phyloP scores from a whole-genome alignment of 805 yeast genomes.

The Pachysolen tannophilus region DNA sequence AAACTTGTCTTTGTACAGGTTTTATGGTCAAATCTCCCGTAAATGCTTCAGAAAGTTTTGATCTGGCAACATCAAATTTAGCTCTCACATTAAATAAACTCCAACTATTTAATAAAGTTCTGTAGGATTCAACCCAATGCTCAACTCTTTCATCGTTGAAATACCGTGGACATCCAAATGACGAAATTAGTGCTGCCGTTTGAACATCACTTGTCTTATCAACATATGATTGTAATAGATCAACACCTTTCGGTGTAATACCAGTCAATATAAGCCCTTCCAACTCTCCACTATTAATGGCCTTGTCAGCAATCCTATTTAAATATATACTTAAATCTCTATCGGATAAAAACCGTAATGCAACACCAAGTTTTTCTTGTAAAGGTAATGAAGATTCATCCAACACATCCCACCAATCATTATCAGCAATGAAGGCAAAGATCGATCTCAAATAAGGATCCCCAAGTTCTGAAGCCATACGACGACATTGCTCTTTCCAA shows the following conservation, averaged over 20 bases:
- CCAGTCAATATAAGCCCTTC: conserved; percentile 92
- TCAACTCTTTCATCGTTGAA: conserved; percentile 67
- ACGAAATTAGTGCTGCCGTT: conserved; percentile 75
- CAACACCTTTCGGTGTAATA: conserved; percentile 77
- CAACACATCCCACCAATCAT: conserved; percentile 93
- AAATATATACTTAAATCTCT: conserved; percentile 68
- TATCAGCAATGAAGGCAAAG: conserved; percentile 88
- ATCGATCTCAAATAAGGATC: conserved; percentile 87
- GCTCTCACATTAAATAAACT: conserved; percentile 71
- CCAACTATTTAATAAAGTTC: conserved; percentile 73
- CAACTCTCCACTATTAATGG: conserved; percentile 71
- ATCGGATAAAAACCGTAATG: conserved; percentile 77
- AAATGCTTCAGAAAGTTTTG: conserved; percentile 49
- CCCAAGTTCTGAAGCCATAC: conserved; percentile 78
- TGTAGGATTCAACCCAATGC: conserved; percentile 69
- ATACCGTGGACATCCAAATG: conserved; percentile 79
- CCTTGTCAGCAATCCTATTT: conserved; percentile 60
- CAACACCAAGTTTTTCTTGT: conserved; percentile 85
- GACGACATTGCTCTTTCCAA: conserved; percentile 92
- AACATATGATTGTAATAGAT: conserved; percentile 77
- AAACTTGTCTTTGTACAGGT: conserved; percentile 65
- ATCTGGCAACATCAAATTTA: conserved; percentile 72
- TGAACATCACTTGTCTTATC: conserved; percentile 88
- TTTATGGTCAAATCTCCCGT: conserved; percentile 39
- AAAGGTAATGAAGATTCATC: conserved; percentile 86